Conservation (phyloP, 2,329 filamentous ascomycete genomes). For the Colletotrichum filicis region DNA sequence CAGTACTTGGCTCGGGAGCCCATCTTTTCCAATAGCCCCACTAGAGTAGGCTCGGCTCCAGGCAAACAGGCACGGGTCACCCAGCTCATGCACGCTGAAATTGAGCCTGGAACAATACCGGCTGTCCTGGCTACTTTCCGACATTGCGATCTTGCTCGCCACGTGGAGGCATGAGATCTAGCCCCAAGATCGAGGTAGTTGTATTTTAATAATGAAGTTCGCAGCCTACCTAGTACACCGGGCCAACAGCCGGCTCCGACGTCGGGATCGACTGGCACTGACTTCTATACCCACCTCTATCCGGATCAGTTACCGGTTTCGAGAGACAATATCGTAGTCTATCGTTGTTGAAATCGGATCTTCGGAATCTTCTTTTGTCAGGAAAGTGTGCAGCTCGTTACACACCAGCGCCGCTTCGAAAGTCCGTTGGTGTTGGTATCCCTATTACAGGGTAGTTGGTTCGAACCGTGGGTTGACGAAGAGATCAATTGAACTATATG, state of each 20-base stretch:
- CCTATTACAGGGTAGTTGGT: too few species aligned
- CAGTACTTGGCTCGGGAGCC: background rate
- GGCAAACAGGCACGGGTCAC: background rate
- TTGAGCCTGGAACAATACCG: background rate
- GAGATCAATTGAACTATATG: too few species aligned
- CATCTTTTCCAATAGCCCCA: background rate
- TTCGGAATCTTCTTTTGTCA: background rate
- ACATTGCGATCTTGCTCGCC: background rate
- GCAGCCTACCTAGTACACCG: background rate
- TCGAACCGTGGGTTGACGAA: too few species aligned
- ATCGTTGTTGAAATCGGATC: background rate
- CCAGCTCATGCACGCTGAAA: background rate
- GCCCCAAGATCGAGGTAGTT: too few species aligned
- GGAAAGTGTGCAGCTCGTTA: background rate
- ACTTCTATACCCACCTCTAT: background rate
- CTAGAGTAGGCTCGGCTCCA: background rate
- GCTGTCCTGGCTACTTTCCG: background rate
- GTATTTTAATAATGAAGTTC: background rate
- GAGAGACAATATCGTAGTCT: background rate
- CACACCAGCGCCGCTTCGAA: background rate
- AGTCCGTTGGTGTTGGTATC: too few species aligned
- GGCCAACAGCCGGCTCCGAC: background rate
- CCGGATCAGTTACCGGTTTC: background rate
- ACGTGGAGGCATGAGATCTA: background rate
- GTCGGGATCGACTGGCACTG: background rate